Evolutionary conservation across 148 eudicot genomes (phyloP).

Genomic region (Heliamphora exappendiculata): DNA sequence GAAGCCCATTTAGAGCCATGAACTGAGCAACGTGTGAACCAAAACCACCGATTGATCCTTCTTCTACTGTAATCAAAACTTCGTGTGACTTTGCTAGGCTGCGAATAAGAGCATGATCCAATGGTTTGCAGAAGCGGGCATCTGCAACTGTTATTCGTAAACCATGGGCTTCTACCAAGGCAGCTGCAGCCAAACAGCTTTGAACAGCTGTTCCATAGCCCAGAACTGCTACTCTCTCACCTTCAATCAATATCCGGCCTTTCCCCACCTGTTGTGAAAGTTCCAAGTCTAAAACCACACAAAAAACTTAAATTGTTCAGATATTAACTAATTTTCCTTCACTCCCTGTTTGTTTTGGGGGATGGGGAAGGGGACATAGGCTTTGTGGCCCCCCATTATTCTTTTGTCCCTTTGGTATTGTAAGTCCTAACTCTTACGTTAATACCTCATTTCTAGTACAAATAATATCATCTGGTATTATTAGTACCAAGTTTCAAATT

Average conservation of each 20-base stretch:
- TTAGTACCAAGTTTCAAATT: no score
- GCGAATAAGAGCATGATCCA: slow-evolving; percentile 68
- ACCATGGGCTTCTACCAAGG: slow-evolving; percentile 54
- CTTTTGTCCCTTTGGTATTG: no score
- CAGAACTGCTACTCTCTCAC: slow-evolving; percentile 71
- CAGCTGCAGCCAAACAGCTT: slow-evolving; percentile 75
- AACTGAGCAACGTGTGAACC: slow-evolving; percentile 94
- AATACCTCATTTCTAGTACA: no score
- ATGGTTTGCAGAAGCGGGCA: slow-evolving; percentile 90
- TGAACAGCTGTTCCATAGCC: slow-evolving; percentile 88
- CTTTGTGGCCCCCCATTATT: no score
- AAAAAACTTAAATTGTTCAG: background rate
- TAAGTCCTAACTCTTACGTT: no score
- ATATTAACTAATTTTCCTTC: background rate
- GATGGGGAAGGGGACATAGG: no score
- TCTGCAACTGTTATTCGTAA: slow-evolving; percentile 71
- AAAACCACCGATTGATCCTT: slow-evolving; percentile 94
- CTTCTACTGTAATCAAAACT: slow-evolving; percentile 77
- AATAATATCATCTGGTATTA: no score
- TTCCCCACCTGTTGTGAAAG: slow-evolving; percentile 57
- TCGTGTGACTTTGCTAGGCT: slow-evolving; percentile 69
- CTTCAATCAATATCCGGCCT: slow-evolving; percentile 72
- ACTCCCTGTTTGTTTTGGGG: background rate
- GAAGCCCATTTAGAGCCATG: slow-evolving; percentile 86
- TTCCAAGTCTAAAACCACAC: background rate